Conservation (phyloP, 352 stramenopile species). For the Phytopythium boreale region DNA sequence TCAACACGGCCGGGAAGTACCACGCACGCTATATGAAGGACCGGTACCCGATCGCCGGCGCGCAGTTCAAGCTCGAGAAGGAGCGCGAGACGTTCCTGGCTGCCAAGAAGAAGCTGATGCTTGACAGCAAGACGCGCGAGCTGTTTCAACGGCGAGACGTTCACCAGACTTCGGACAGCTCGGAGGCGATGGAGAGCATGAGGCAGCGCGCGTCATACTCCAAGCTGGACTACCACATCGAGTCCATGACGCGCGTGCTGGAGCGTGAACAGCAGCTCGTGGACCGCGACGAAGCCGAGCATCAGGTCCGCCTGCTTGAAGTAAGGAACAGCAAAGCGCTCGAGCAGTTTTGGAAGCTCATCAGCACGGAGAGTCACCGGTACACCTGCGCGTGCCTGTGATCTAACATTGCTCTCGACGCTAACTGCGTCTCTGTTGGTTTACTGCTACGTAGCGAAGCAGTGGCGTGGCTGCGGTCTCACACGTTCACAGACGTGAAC, state of each 20-base stretch:
- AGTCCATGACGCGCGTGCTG: slow-evolving; percentile 34
- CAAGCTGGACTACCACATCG: slow-evolving; percentile 51
- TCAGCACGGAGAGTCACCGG: slow-evolving; percentile 32
- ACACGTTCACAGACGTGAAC: slow-evolving; percentile 70
- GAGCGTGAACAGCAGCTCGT: slow-evolving; percentile 28
- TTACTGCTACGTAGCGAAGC: slow-evolving; percentile 36
- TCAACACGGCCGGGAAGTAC: slow-evolving; percentile 69
- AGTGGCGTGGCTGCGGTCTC: slow-evolving; percentile 53
- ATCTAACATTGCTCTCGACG: not conserved
- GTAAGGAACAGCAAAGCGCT: slow-evolving; percentile 39
- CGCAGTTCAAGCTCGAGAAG: slow-evolving; percentile 65
- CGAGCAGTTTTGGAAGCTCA: slow-evolving; percentile 58
- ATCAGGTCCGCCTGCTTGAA: slow-evolving; percentile 28
- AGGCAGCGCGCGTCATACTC: slow-evolving; percentile 17
- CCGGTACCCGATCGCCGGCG: slow-evolving; percentile 65
- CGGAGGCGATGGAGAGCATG: not conserved
- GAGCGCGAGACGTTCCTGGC: slow-evolving; percentile 50
- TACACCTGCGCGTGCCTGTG: slow-evolving; percentile 9
- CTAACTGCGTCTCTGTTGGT: slow-evolving; percentile 1
- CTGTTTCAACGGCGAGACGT: not conserved
- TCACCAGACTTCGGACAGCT: not conserved
- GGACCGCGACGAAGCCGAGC: slow-evolving; percentile 19
- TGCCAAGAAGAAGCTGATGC: slow-evolving; percentile 69
- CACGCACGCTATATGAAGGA: slow-evolving; percentile 66
- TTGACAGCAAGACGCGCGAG: slow-evolving; percentile 22